Conservation (phyloP, 129 eudicot species). For the Mikania micrantha region DNA sequence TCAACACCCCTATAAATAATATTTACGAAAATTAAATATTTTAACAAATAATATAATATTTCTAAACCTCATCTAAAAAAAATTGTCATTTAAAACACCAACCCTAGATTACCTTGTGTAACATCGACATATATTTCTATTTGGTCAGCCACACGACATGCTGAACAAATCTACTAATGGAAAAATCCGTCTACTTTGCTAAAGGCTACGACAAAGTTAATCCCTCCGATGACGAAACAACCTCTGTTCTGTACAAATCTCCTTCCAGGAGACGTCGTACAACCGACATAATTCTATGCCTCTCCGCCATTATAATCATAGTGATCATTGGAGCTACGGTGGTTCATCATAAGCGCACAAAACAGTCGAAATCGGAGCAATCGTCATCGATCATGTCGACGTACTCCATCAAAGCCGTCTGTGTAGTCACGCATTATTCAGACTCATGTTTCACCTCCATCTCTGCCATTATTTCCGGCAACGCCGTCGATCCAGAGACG, state of each 20-base stretch:
- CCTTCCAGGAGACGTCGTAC: constrained; percentile 26
- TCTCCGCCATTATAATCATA: constrained; percentile 26
- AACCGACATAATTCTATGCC: constrained; percentile 8
- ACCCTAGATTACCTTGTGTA: background rate
- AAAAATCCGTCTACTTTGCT: constrained; percentile 43
- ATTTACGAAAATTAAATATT: no score
- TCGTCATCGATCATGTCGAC: constrained; percentile 14
- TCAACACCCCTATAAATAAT: no score
- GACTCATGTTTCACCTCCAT: constrained; percentile 47
- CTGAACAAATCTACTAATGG: constrained; percentile 17
- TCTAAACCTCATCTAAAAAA: no score
- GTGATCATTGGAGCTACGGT: constrained; percentile 16
- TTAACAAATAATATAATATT: no score
- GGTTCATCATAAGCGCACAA: constrained; percentile 14
- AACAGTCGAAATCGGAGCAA: background rate
- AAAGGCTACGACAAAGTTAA: constrained; percentile 53
- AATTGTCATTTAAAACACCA: no score
- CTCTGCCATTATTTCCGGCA: constrained; percentile 22
- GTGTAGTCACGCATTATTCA: constrained; percentile 60
- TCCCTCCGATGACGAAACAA: constrained; percentile 25
- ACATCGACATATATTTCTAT: constrained; percentile 1
- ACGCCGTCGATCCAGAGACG: constrained; percentile 31
- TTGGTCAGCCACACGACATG: background rate
- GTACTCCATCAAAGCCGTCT: constrained; percentile 41
- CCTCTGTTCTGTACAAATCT: background rate